Base-by-base conservation (phyloP, 306 rosid genomes). In the Pachyrhizus erosus region DNA sequence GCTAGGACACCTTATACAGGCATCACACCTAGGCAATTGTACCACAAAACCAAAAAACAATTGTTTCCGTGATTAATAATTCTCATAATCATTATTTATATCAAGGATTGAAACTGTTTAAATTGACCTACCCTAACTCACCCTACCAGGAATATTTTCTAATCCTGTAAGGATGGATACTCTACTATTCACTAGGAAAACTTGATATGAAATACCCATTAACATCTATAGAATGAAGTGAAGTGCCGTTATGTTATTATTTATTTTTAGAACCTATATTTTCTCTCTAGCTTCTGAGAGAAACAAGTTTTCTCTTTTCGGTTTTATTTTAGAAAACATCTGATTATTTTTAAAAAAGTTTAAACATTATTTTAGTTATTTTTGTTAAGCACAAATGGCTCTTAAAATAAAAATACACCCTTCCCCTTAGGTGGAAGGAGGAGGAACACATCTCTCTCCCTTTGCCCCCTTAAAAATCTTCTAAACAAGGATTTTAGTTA, bases 361-460 rank as follows among this genome's bases (percentile, higher is more conserved):
- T 2, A 17, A 15, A 31, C 23, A 64, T 64, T 60, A 27, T 60
- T 26, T 27, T 13, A 5, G 34, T 17, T 6, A 29, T 65, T 9
- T 65, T 65, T 8, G 9, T 21, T 2, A 62, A 76, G 33, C 31
- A 21, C 65, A 33, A 48, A 39, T 1, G 0, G 34, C 10, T 64
- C 40, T 62, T 66, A 17, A 17, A 77, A 33, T 46, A 23, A 27
- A 77, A 77, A 33, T 64, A 46, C 49, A 65, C 49, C 66, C 34
- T 64, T 23, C 27, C 17, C 52, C 68, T 31, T 17, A 13, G 73
- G 73, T 31, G 64, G 46, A 29, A 18, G 62, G 13, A 31, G 34
- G 34, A 65, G 49, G 51, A 42, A 71, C 24, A 71, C n/a, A 65
- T 29, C 18, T 37, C 51, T 60, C 73, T 39, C 26, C 5, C 10